A percentile compares a stretch with the other conserved stretches of the same genome.
Evolutionary conservation across 805 yeast genomes (phyloP).

Genomic region (Wickerhamiella domercqiae): DNA sequence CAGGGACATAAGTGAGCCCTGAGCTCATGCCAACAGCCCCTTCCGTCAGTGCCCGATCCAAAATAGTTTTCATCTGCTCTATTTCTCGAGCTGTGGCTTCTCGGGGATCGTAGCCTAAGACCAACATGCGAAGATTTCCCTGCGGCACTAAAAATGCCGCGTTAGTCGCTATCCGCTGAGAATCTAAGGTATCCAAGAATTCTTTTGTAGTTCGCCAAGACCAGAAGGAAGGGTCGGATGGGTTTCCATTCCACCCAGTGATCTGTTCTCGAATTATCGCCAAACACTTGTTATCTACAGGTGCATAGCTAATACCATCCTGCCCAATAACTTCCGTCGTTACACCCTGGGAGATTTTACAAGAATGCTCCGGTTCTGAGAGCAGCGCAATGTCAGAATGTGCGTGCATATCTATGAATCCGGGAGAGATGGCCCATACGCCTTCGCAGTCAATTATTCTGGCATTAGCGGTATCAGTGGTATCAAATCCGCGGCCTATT

Average conservation of each 20-base stretch:
- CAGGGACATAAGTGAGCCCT: conserved; percentile 13
- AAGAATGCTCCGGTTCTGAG: conserved; percentile 11
- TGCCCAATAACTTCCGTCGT: conserved; percentile 14
- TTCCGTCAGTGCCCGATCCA: conserved; percentile 6
- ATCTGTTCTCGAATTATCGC: conserved; percentile 10
- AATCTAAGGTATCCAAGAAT: conserved; percentile 7
- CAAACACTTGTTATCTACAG: conserved; percentile 8
- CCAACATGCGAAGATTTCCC: conserved; percentile 13
- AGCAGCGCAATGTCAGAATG: conserved; percentile 10
- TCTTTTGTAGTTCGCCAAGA: conserved; percentile 7
- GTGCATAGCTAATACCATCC: conserved; percentile 13
- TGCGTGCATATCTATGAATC: conserved; percentile 14
- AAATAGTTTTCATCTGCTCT: conserved; percentile 5
- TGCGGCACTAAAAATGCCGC: conserved; percentile 10
- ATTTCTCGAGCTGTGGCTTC: conserved; percentile 8
- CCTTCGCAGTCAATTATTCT: conserved; percentile 8
- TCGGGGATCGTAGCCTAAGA: conserved; percentile 13
- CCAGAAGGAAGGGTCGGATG: conserved; percentile 8
- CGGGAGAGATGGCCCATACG: conserved; percentile 6
- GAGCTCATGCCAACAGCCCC: conserved; percentile 14
- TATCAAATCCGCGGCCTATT: conserved; percentile 1
- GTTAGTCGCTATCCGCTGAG: conserved; percentile 8
- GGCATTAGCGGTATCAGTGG: not conserved
- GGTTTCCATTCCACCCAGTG: conserved; percentile 13
- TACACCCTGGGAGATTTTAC: conserved; percentile 12